Conservation (phyloP, 345 rosid genomes). For the Salix udensis region DNA sequence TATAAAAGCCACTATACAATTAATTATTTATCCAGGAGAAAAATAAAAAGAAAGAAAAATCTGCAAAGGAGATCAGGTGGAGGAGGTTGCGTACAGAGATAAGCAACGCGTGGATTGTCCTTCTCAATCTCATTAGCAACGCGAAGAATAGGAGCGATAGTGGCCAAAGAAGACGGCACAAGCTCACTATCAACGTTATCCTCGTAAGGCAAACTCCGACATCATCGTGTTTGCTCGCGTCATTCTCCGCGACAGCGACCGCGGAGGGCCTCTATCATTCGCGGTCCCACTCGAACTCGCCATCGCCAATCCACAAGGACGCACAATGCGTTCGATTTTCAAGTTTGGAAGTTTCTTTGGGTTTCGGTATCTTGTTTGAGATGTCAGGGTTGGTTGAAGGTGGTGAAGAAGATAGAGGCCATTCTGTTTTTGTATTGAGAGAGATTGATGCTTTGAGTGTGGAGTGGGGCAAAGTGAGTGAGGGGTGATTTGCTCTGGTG, state of each 20-base stretch:
- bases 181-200: constrained; percentile 78
- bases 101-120: constrained; percentile 75
- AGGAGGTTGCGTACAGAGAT: constrained; percentile 59
- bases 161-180: constrained; percentile 77
- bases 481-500: constrained; percentile 29
- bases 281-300: constrained; percentile 79
- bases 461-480: constrained; percentile 45
- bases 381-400: not conserved
- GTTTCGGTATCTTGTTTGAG: not conserved
- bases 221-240: constrained; percentile 45
- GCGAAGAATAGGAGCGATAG: constrained; percentile 71
- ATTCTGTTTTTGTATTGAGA: not conserved
- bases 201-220: constrained; percentile 45
- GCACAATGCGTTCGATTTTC: constrained; percentile 4
- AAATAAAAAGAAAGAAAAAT: not conserved
- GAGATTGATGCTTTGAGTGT: constrained; percentile 57
- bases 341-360: not conserved
- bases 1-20: not conserved
- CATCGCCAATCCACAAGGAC: constrained; percentile 29
- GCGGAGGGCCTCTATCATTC: constrained; percentile 32
- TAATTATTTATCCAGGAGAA: not conserved
- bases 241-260: constrained; percentile 44
- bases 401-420: not conserved
- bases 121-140: constrained; percentile 81
- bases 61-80: not conserved